phyloP scores from a whole-genome alignment of 768 basidiomycete species.

The Boletales sp. region DNA sequence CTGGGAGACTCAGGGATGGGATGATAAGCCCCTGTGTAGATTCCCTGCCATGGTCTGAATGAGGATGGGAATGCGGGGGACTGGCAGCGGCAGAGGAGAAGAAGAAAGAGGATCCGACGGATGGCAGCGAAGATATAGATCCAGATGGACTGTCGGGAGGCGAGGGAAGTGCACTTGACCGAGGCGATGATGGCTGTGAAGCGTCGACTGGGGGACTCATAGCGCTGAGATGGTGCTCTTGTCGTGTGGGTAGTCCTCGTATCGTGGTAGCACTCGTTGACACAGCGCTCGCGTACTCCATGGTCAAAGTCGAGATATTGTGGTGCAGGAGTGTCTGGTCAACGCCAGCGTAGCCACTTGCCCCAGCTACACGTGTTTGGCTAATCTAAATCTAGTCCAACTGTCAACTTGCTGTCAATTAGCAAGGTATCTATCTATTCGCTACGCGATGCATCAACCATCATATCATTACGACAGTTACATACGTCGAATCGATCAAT shows the following conservation, averaged over 20 bases:
- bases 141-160: constrained; percentile 61
- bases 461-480: too few relatives aligned
- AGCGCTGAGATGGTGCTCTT: constrained; percentile 12
- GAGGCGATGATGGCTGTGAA: constrained; percentile 47
- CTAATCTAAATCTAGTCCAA: background rate
- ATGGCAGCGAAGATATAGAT: constrained; percentile 68
- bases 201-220: constrained; percentile 4
- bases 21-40: constrained; percentile 59
- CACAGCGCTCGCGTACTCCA: constrained; percentile 21
- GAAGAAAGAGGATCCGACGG: constrained; percentile 72
- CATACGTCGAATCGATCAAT: too few relatives aligned
- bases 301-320: constrained; percentile 11
- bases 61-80: constrained; percentile 50
- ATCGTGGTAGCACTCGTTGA: constrained; percentile 40
- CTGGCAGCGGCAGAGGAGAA: constrained; percentile 72
- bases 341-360: constrained; percentile 10
- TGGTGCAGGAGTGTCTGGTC: background rate
- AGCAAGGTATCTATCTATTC: too few relatives aligned
- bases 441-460: too few relatives aligned
- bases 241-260: constrained; percentile 31
- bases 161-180: constrained; percentile 49
- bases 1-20: constrained; percentile 62
- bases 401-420: too few relatives aligned
- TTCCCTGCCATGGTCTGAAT: constrained; percentile 37
- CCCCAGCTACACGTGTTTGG: constrained; percentile 33